Percentiles rank a stretch among this genome's conserved stretches.
Conservation (phyloP, 164 flowering plant genomes). For the Hamamelis virginiana region DNA sequence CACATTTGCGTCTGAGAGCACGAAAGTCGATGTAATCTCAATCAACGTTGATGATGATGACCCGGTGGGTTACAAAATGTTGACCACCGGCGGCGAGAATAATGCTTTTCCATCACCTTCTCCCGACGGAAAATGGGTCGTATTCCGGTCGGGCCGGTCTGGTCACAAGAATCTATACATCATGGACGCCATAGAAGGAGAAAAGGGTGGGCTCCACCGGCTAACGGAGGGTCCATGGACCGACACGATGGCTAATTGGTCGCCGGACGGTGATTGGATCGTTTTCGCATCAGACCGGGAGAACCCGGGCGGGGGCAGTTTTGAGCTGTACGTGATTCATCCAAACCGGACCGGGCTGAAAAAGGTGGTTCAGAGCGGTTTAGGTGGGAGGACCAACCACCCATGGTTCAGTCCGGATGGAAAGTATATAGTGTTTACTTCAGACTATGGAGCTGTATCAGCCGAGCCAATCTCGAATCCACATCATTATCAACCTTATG, state of each 20-base stretch:
- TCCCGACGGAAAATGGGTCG: constrained; percentile 85
- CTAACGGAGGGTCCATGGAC: constrained; percentile 88
- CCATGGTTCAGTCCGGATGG: constrained; percentile 85
- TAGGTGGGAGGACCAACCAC: constrained; percentile 73
- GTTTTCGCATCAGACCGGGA: constrained; percentile 79
- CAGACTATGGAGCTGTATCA: constrained; percentile 77
- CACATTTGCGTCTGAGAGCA: constrained; percentile 52
- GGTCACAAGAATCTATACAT: constrained; percentile 83
- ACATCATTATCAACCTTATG: constrained; percentile 89
- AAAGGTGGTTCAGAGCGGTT: constrained; percentile 61
- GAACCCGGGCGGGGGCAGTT: constrained; percentile 69
- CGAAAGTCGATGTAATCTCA: constrained; percentile 68
- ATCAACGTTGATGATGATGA: constrained; percentile 42
- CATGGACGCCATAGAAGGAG: constrained; percentile 82
- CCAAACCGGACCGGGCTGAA: constrained; percentile 80
- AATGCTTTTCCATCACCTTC: constrained; percentile 93
- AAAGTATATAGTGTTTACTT: constrained; percentile 59
- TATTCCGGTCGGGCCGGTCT: constrained; percentile 77
- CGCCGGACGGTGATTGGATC: constrained; percentile 91
- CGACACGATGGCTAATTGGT: constrained; percentile 93
- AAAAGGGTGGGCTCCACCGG: constrained; percentile 46
- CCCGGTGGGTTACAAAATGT: constrained; percentile 25
- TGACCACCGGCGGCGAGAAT: constrained; percentile 64
- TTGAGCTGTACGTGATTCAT: constrained; percentile 58
- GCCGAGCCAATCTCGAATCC: constrained; percentile 86